Conservation (phyloP, 495 filamentous ascomycete genomes). For the Neurospora sp. region DNA sequence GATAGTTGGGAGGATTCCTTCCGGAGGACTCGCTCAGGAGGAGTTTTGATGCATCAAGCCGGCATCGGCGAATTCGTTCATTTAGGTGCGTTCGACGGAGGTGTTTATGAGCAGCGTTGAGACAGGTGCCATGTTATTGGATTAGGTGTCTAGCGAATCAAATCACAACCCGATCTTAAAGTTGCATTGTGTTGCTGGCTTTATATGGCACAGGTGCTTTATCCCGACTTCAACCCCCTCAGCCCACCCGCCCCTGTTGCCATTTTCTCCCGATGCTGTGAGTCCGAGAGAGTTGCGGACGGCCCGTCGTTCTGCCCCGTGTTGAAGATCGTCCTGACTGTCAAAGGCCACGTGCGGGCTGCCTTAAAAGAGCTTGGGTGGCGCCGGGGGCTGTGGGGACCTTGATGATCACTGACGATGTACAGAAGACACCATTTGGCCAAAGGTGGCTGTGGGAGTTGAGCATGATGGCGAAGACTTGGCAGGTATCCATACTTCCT, state of each 20-base stretch:
- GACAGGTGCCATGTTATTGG: background rate
- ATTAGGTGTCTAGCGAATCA: background rate
- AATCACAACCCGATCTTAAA: background rate
- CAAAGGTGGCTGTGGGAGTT: background rate
- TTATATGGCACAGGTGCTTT: background rate
- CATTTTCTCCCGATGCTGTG: background rate
- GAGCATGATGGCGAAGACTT: background rate
- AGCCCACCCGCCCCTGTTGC: background rate
- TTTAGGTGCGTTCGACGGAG: background rate
- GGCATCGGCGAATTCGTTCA: background rate
- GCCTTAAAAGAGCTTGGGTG: background rate
- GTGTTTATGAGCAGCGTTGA: background rate
- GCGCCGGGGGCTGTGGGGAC: background rate
- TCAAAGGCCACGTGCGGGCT: background rate
- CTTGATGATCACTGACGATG: background rate
- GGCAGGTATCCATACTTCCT: background rate
- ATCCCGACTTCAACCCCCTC: background rate
- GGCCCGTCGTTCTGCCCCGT: background rate
- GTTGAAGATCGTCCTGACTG: background rate
- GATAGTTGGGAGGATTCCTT: background rate
- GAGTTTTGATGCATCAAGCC: background rate
- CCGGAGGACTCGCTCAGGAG: background rate
- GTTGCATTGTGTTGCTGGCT: background rate
- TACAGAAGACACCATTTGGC: background rate
- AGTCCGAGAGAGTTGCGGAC: background rate